Evolutionary conservation across 1,139 yeast genomes (phyloP).

Genomic region (Geotrichum restrictum): DNA sequence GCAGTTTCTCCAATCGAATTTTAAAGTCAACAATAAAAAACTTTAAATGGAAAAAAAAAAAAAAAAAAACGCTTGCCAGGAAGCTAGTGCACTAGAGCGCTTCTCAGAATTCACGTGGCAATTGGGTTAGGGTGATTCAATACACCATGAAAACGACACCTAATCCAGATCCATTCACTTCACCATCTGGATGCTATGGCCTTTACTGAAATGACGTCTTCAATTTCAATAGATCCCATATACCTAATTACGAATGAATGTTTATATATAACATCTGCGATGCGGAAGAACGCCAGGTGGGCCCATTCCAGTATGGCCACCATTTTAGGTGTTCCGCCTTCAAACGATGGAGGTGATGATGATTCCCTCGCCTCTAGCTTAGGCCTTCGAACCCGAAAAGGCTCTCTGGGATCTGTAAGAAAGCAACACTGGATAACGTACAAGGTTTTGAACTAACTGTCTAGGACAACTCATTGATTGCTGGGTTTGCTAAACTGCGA

Average conservation of each 20-base stretch:
- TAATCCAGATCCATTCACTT: too few relatives aligned
- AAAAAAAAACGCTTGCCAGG: too few relatives aligned
- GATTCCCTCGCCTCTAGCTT: slow-evolving; percentile 36
- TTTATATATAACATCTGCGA: slow-evolving; percentile 77
- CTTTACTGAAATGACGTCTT: neutral
- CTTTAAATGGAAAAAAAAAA: too few relatives aligned
- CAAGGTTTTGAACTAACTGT: neutral
- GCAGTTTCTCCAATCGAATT: too few relatives aligned
- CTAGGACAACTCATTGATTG: slow-evolving; percentile 60
- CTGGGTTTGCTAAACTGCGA: slow-evolving; percentile 78
- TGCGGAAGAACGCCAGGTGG: slow-evolving; percentile 83
- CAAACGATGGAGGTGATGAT: slow-evolving; percentile 30
- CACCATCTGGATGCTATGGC: too few relatives aligned
- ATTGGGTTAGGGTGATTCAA: too few relatives aligned
- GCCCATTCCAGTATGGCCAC: slow-evolving; percentile 86
- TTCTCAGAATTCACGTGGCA: too few relatives aligned
- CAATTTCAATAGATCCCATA: slow-evolving; percentile 65
- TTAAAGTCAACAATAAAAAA: too few relatives aligned
- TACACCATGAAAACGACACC: too few relatives aligned
- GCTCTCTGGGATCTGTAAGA: neutral
- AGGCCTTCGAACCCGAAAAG: slow-evolving; percentile 26
- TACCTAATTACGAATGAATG: slow-evolving; percentile 87
- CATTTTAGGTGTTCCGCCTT: slow-evolving; percentile 52
- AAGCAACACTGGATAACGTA: neutral
- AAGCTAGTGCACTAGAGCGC: too few relatives aligned